Percentiles rank a stretch among this genome's conserved stretches.
phyloP scores from a whole-genome alignment of 2,329 filamentous ascomycete species.

The Bisporella sp. region DNA sequence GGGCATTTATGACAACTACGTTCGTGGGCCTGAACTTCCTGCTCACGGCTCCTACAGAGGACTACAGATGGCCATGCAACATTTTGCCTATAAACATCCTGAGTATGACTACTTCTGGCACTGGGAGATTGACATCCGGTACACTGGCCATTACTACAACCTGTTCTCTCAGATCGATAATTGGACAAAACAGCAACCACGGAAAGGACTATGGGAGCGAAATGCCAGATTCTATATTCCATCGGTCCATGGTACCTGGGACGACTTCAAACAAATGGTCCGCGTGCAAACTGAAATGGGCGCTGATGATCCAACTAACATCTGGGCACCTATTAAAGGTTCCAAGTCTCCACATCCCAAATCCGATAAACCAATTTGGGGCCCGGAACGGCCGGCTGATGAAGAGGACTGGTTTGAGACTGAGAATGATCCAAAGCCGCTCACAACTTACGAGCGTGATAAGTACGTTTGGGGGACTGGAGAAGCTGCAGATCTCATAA shows the following conservation, averaged over 20 bases:
- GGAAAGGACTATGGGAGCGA: slow-evolving; percentile 77
- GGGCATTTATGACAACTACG: slow-evolving; percentile 72
- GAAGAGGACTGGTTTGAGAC: slow-evolving; percentile 65
- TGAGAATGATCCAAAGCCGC: slow-evolving; percentile 67
- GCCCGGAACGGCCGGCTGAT: slow-evolving; percentile 64
- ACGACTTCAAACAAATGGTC: slow-evolving; percentile 72
- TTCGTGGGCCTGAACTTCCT: slow-evolving; percentile 58
- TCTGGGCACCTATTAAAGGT: slow-evolving; percentile 49
- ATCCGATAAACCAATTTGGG: slow-evolving; percentile 70
- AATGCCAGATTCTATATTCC: slow-evolving; percentile 74
- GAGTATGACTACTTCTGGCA: slow-evolving; percentile 93
- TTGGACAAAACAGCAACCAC: slow-evolving; percentile 67
- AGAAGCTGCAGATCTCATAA: slow-evolving; percentile 87
- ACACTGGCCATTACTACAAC: slow-evolving; percentile 81
- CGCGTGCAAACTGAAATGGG: slow-evolving; percentile 69
- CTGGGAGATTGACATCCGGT: slow-evolving; percentile 91
- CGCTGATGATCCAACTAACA: slow-evolving; percentile 55
- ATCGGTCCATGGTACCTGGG: slow-evolving; percentile 68
- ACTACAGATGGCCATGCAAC: slow-evolving; percentile 89
- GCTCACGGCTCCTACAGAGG: slow-evolving; percentile 91
- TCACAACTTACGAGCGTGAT: slow-evolving; percentile 68
- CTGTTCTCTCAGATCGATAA: slow-evolving; percentile 60
- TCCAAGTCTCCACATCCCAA: slow-evolving; percentile 27
- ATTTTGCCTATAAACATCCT: slow-evolving; percentile 81
- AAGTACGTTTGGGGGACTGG: slow-evolving; percentile 80